Base-by-base conservation (phyloP, 805 yeast genomes). In the Cyberlindnera euphorbiae region DNA sequence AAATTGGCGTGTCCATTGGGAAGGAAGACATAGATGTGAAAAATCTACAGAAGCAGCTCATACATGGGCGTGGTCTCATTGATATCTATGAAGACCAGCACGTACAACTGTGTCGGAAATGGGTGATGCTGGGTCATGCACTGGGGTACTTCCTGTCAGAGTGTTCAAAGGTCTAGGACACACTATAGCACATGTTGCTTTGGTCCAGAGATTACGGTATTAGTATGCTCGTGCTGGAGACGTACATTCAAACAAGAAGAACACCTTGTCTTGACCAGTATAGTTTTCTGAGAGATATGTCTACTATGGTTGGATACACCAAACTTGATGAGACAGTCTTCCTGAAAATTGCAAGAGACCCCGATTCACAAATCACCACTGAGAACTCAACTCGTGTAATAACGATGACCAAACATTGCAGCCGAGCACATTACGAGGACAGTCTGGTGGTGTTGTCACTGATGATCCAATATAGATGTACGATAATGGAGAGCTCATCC, bases 91-190 rank as follows among this genome's bases (percentile, higher is more conserved):
- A 46, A 2, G n/a, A 32, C 14, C 30, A 30, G 2, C 23, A 32
- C 8, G 23, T 34, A 4, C 22, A 14, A 4, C 11, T 22, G 8
- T 39, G 32, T 17, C 30, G 39, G 11, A 38, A 38, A 4, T 44
- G 43, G 41, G 35, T 44, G 2, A 37, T 44, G 36, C 21, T 39
- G 24, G 50, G 52, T 2, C 49, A 47, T 16, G 36, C 41, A 7
- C 26, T 47, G 13, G 50, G 50, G 4, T 24, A 34, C 4, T 3
- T 41, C 9, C 30, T 45, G 16, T 13, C 30, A 7, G 35, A 42
- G 10, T 23, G 40, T 3, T 36, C 39, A 2, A 12, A 15, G 24
- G 16, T 47, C 7, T 17, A 27, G 5, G 34, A 32, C 1, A 22
- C 31, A 6, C 18, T 47, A 5, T n/a, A 15, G 8, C 27, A 17